These are phyloP conservation scores for Psilocybe cubensis DNA, from an alignment of 768 basidiomycete species.

Conservation along the genomic window DNA sequence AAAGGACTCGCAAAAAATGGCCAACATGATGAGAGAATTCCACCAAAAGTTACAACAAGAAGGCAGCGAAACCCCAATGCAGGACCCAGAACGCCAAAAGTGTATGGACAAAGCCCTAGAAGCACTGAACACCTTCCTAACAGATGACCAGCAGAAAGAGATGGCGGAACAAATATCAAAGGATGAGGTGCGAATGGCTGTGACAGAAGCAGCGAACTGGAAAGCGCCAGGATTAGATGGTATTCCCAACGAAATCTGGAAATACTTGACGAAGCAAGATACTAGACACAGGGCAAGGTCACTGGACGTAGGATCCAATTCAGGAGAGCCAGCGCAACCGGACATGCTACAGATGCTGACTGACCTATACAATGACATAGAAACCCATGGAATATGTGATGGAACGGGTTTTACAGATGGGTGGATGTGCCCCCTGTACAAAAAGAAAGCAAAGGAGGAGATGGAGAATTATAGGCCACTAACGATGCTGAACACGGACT, in stretches of 20 bases:
- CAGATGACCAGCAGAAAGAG: neutral
- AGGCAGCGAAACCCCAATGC: neutral
- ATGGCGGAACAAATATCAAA: neutral
- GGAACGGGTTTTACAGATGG: constrained; percentile 30
- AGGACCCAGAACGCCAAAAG: neutral
- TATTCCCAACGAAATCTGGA: constrained; percentile 11
- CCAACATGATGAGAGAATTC: constrained; percentile 28
- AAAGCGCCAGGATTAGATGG: constrained; percentile 11
- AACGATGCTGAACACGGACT: constrained; percentile 37
- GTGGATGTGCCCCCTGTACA: constrained; percentile 44
- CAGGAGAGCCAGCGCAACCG: neutral
- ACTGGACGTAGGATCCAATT: neutral
- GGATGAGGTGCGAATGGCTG: neutral
- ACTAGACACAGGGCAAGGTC: neutral
- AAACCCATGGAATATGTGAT: constrained; percentile 20
- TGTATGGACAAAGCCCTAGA: constrained; percentile 2
- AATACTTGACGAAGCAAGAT: neutral
- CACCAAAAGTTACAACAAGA: constrained; percentile 31
- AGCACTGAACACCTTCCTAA: neutral
- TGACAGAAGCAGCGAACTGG: constrained; percentile 7
- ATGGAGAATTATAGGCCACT: constrained; percentile 30
- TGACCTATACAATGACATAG: constrained; percentile 29
- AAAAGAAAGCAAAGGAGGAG: constrained; percentile 36
- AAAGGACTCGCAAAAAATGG: constrained; percentile 32
- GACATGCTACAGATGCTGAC: constrained; percentile 14